Percentiles rank a stretch among this genome's conserved stretches.
phyloP scores from a whole-genome alignment of 1,139 yeast genomes.

The Hanseniaspora gamundiae region DNA sequence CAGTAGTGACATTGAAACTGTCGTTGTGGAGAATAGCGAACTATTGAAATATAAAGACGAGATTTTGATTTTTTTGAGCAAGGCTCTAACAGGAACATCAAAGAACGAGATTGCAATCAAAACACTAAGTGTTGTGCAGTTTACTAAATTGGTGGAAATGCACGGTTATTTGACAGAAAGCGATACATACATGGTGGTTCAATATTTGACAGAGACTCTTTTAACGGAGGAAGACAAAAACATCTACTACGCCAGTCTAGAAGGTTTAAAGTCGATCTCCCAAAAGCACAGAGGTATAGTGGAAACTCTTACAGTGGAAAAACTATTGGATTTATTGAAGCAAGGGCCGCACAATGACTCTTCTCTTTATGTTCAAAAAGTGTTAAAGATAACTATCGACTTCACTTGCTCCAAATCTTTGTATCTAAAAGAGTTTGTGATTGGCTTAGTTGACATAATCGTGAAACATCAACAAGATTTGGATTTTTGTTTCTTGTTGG shows the following conservation, averaged over 20 bases:
- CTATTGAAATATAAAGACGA: slow-evolving; percentile 47
- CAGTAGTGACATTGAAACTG: slow-evolving; percentile 18
- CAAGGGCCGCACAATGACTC: slow-evolving; percentile 11
- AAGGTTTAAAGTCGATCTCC: slow-evolving; percentile 39
- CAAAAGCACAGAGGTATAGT: slow-evolving; percentile 33
- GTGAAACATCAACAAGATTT: slow-evolving; percentile 10
- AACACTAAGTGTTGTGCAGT: slow-evolving; percentile 51
- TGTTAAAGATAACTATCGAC: slow-evolving; percentile 32
- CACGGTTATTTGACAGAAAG: slow-evolving; percentile 34
- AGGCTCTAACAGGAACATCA: slow-evolving; percentile 55
- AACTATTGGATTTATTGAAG: slow-evolving; percentile 16
- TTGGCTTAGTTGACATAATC: slow-evolving; percentile 15
- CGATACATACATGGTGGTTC: slow-evolving; percentile 53
- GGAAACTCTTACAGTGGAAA: slow-evolving; percentile 39
- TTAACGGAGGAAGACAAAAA: slow-evolving; percentile 27
- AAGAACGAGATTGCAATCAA: slow-evolving; percentile 56
- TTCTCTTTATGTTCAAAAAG: slow-evolving; percentile 23
- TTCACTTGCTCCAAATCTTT: slow-evolving; percentile 24
- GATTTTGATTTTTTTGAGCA: slow-evolving; percentile 51
- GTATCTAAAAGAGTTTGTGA: slow-evolving; percentile 20
- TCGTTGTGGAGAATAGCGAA: slow-evolving; percentile 18
- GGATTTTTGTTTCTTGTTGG: slow-evolving; percentile 20
- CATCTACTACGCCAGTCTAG: slow-evolving; percentile 33
- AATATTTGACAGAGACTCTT: slow-evolving; percentile 53
- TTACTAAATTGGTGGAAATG: slow-evolving; percentile 41